These are phyloP conservation scores for Sinapis alba DNA, from an alignment of 441 rosid genomes.

Conservation along the genomic window DNA sequence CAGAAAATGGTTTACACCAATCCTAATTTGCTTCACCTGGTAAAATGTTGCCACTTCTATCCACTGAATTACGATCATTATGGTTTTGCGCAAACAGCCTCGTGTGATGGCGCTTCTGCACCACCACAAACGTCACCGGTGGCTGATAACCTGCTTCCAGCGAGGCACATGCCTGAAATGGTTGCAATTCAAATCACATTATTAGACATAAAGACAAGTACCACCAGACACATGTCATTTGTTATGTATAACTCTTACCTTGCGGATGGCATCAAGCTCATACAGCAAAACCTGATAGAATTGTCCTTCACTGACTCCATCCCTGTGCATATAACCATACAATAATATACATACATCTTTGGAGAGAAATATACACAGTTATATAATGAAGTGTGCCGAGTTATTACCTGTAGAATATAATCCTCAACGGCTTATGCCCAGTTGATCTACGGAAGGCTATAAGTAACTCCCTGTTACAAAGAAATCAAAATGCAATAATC, in stretches of 20 bases:
- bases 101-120: conserved; percentile 98
- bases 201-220: neutral
- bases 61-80: conserved; percentile 68
- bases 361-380: neutral
- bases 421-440: conserved; percentile 89
- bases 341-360: neutral
- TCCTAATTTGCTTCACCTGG: conserved; percentile 55
- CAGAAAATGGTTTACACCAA: neutral
- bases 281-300: conserved; percentile 87
- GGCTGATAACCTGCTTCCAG: conserved; percentile 98
- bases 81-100: conserved; percentile 92
- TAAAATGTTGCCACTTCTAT: conserved; percentile 88
- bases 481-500: neutral
- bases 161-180: conserved; percentile 79
- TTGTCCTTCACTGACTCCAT: conserved; percentile 97
- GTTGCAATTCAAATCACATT: neutral
- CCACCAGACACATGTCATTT: neutral
- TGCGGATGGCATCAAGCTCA: conserved; percentile 94
- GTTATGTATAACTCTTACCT: conserved; percentile 46
- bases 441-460: conserved; percentile 88
- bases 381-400: neutral
- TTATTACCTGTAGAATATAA: conserved; percentile 80
- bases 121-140: conserved; percentile 95
- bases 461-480: conserved; percentile 74
- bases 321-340: conserved; percentile 48